Percentiles rank a stretch among this genome's conserved stretches.
These are phyloP conservation scores for Botrytis byssoidea DNA, from an alignment of 2,329 filamentous ascomycete species.

Conservation along the genomic window DNA sequence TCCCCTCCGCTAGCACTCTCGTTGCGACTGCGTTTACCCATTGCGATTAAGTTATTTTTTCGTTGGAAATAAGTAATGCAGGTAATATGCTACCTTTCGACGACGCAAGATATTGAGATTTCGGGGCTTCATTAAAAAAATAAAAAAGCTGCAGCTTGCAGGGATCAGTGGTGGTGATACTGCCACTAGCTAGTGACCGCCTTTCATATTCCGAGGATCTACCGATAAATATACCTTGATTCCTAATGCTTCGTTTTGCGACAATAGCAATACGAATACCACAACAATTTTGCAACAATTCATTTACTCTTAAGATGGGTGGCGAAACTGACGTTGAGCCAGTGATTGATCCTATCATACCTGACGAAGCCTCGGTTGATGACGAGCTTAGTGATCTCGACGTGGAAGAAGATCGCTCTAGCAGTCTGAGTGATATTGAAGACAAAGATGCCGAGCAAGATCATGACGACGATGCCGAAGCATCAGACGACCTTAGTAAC, in stretches of 20 bases:
- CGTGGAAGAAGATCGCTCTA: conserved; percentile 71
- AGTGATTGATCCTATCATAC: conserved; percentile 34
- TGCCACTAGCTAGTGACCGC: conserved; percentile 5
- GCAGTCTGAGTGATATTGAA: conserved; percentile 89
- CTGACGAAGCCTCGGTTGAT: conserved; percentile 32
- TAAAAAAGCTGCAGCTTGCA: conserved; percentile 10
- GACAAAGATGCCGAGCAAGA: conserved; percentile 66
- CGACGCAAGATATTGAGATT: neutral
- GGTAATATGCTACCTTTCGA: neutral
- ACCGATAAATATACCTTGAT: conserved; percentile 1
- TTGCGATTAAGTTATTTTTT: conserved; percentile 23
- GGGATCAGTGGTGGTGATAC: neutral
- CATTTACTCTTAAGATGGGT: conserved; percentile 34
- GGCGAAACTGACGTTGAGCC: conserved; percentile 33
- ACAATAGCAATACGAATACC: neutral
- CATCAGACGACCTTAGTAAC: conserved; percentile 39
- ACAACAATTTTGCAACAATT: conserved; percentile 8
- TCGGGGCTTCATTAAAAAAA: neutral
- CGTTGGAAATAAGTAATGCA: neutral
- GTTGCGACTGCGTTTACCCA: conserved; percentile 38
- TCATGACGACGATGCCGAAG: conserved; percentile 53
- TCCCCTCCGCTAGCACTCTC: conserved; percentile 24
- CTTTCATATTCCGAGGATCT: neutral
- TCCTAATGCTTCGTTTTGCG: conserved; percentile 8
- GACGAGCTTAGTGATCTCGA: conserved; percentile 38